These are phyloP conservation scores for Populus hybrid DNA, from an alignment of 441 rosid genomes.

Conservation along the genomic window DNA sequence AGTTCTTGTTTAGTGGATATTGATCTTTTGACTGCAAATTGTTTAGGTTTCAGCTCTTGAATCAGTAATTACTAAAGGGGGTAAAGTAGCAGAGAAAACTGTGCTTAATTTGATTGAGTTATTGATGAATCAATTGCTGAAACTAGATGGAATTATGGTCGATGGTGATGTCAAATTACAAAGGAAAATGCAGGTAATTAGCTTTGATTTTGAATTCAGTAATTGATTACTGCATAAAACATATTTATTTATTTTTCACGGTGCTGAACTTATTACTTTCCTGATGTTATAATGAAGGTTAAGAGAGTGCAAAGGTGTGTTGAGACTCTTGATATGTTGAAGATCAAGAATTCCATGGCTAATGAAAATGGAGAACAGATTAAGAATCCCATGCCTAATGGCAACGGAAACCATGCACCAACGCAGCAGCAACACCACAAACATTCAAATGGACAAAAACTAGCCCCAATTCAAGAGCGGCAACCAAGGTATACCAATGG, in stretches of 20 bases:
- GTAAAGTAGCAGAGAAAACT: slow-evolving; percentile 69
- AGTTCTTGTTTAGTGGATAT: not conserved
- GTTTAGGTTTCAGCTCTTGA: slow-evolving; percentile 77
- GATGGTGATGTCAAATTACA: slow-evolving; percentile 91
- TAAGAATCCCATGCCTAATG: slow-evolving; percentile 22
- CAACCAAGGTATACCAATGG: slow-evolving; percentile 42
- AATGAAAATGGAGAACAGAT: not conserved
- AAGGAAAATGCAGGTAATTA: slow-evolving; percentile 85
- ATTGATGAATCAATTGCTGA: slow-evolving; percentile 90
- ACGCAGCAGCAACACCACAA: slow-evolving; percentile 29
- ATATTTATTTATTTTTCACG: not conserved
- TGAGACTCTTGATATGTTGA: slow-evolving; percentile 76
- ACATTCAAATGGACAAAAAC: slow-evolving; percentile 41
- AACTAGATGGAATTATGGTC: slow-evolving; percentile 71
- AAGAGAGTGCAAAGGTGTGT: slow-evolving; percentile 89
- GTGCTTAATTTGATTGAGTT: slow-evolving; percentile 60
- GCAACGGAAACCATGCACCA: slow-evolving; percentile 36
- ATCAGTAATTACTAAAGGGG: slow-evolving; percentile 61
- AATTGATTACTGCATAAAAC: not conserved
- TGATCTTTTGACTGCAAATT: slow-evolving; percentile 13
- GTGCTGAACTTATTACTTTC: not conserved
- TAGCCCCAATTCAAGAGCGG: slow-evolving; percentile 46
- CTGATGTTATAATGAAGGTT: slow-evolving; percentile 44
- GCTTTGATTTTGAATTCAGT: not conserved
- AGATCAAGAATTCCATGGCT: slow-evolving; percentile 60